A percentile compares a stretch with the other conserved stretches of the same genome.
phyloP scores from a whole-genome alignment of 345 rosid genomes.

The Xanthoceras sorbifolium region DNA sequence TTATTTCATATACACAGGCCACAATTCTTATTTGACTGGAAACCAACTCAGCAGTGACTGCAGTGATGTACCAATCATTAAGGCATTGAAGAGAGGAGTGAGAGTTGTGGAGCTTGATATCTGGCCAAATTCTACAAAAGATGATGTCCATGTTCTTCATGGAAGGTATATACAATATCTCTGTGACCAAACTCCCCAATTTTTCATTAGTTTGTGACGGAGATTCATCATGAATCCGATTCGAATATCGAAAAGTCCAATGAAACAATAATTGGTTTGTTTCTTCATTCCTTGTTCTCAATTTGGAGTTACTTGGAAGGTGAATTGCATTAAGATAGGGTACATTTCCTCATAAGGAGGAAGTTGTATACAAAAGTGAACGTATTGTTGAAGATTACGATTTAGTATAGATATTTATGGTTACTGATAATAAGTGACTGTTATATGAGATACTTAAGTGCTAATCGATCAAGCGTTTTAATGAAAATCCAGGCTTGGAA shows the following conservation, averaged over 20 bases:
- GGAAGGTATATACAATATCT: constrained; percentile 69
- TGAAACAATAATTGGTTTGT: background rate
- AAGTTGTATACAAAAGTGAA: no score
- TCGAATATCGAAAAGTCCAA: background rate
- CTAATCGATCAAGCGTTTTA: no score
- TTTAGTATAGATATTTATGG: no score
- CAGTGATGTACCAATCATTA: constrained; percentile 85
- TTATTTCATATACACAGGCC: constrained; percentile 90
- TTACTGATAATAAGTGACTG: no score
- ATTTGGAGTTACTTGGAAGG: no score
- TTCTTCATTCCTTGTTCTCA: no score
- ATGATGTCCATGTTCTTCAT: constrained; percentile 78
- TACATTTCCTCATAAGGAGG: no score
- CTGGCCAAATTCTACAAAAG: constrained; percentile 79
- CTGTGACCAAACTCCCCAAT: background rate
- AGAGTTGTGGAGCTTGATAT: constrained; percentile 94
- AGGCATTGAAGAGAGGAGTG: constrained; percentile 72
- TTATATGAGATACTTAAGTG: no score
- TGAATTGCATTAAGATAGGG: no score
- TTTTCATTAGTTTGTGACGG: background rate
- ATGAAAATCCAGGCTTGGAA: no score
- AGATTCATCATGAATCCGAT: background rate
- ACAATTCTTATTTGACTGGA: constrained; percentile 90
- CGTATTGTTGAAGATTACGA: no score
- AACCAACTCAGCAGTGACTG: constrained; percentile 95